Conservation (phyloP, 352 stramenopile genomes). For the Nothophytophthora sp. region DNA sequence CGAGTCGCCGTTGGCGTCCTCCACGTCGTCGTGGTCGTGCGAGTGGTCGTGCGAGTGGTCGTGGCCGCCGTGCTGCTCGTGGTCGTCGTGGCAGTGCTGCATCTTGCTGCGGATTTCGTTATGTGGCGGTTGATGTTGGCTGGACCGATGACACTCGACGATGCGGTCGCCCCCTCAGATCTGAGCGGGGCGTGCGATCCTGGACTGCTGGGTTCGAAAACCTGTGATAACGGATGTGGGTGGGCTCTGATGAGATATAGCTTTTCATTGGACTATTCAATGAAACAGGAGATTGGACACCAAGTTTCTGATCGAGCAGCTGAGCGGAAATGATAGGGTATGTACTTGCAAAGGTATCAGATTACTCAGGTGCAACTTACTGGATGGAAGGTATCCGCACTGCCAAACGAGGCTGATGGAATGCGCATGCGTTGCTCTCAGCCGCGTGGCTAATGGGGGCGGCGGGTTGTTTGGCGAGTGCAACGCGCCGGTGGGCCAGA, state of each 20-base stretch:
- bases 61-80: constrained; percentile 47
- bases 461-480: constrained; percentile 47
- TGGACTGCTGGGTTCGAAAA: no score
- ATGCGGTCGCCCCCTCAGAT: neutral
- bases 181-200: neutral
- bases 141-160: neutral
- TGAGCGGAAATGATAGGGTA: no score
- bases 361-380: no score
- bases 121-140: neutral
- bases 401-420: no score
- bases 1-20: constrained; percentile 76
- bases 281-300: no score
- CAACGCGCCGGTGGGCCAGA: constrained; percentile 1
- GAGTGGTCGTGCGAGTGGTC: constrained; percentile 47
- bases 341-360: no score
- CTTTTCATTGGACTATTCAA: no score
- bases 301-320: no score
- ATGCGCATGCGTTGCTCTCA: constrained; percentile 20
- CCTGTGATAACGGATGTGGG: neutral
- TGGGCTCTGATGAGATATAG: constrained; percentile 1
- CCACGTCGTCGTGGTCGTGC: constrained; percentile 69
- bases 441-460: constrained; percentile 9
- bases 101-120: constrained; percentile 27
- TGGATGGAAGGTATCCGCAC: no score
- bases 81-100: constrained; percentile 70